Evolutionary conservation across 73 alveolate species (phyloP), one percentile per base, ranked within the genome.

Genomic region (Symbiodinium pilosum): DNA sequence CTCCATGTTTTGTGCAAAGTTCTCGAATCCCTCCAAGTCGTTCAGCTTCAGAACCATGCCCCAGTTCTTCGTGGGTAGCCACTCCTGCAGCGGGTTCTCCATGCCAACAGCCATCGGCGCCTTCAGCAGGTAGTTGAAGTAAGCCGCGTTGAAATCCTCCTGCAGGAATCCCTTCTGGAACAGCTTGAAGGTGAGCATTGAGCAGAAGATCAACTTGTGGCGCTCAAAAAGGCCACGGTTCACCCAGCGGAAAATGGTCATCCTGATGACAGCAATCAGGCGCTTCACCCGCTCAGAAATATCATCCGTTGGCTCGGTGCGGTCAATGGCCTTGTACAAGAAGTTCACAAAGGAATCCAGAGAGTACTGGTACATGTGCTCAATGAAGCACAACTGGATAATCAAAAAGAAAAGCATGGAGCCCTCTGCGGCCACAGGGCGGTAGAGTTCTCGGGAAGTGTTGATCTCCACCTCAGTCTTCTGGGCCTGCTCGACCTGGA

Each of bases 401-500:
- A 99, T 99, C 86, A 99, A 99, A 99, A 99, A 99, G 99, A 99
- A 99, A 88, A 99, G 99, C 99, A 99, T 99, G 43, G 99, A 99
- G 98, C 99, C 99, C 99, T 99, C 99, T 40, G 99, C 99, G 54
- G 99, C 99, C 1, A 99, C 99, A 34, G 99, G 99, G 99, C 99
- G 99, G 99, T 99, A 99, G 24, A 99, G 99, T 99, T 99, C 99
- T 99, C 99, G 99, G 73, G 99, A 99, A 73, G 99, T 94, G 99
- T 99, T 99, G 99, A 99, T 99, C 99, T 99, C 99, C 40, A 99
- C 99, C 99, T 99, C 99, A 18, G 99, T 99, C 84, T 99, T 99
- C 99, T 99, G 99, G 43, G 99, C 99, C 52, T 69, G 93, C 91
- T 83, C 92, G 30, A 99, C 99, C 84, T 99, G 99, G 99, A 99